A percentile compares a stretch with the other conserved stretches of the same genome.
Evolutionary conservation across 176 grass and related monocot genomes (phyloP).

Genomic region (Puccinellia tenuiflora): DNA sequence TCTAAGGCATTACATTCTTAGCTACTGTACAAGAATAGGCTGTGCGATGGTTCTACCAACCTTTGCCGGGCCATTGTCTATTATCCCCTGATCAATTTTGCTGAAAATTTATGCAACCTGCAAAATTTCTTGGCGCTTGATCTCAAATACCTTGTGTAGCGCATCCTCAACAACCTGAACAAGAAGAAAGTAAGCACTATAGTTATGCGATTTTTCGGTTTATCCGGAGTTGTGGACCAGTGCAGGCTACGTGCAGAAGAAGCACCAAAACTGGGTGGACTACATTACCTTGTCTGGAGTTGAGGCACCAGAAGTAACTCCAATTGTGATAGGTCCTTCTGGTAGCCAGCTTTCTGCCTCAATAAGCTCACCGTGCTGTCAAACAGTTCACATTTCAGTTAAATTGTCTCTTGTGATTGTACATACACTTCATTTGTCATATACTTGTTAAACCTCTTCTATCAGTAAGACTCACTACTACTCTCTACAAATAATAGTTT

Average conservation of each 20-base stretch:
- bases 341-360: conserved; percentile 89
- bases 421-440: neutral
- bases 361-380: conserved; percentile 86
- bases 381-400: conserved; percentile 22
- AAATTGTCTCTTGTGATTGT: neutral
- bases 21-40: conserved; percentile 40
- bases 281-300: conserved; percentile 83
- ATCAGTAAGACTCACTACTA: neutral
- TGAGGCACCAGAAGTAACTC: conserved; percentile 88
- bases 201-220: neutral
- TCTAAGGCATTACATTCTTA: conserved; percentile 22
- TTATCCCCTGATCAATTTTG: neutral
- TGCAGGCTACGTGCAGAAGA: neutral
- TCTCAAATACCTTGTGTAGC: conserved; percentile 70
- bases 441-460: neutral
- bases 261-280: neutral
- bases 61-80: conserved; percentile 9
- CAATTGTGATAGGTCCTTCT: conserved; percentile 72
- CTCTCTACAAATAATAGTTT: neutral
- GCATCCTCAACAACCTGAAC: conserved; percentile 73
- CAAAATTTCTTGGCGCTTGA: conserved; percentile 81
- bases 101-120: conserved; percentile 40
- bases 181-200: neutral
- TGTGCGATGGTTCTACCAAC: conserved; percentile 18
- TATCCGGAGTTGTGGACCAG: neutral